Base-by-base conservation (phyloP, 768 basidiomycete genomes). In the Mycena kentingensis region DNA sequence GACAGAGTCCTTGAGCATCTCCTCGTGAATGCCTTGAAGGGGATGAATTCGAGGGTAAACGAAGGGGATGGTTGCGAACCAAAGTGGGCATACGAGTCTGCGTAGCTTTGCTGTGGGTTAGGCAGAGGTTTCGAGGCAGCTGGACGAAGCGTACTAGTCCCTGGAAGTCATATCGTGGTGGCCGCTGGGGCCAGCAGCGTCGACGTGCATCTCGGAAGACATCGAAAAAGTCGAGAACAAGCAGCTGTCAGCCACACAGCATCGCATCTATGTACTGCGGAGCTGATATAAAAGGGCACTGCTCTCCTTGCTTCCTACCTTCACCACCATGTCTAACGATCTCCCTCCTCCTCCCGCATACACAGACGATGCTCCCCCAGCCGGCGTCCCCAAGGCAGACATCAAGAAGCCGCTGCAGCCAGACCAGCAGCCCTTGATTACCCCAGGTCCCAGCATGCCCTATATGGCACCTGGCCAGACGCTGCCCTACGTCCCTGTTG, bases 1-100 rank as follows among this genome's bases (percentile, higher is more conserved):
- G 60, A 99, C 93, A 32, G 77, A 74, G 73, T 99, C 97, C 73
- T 99, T 99, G 70, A 99, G 74, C 97, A 99, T 99, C 76, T 99
- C 97, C 74, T 98, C 95, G 69, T 98, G 95, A 63, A 98, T 97
- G 52, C 94, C 93, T 97, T 62, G 19, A 31, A 11, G 57, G 38
- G 15, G 37, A 18, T 51, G 8, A 63, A 27, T 41, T 45, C 27
- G 26, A 16, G 31, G 45, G 32, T 16, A 18, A 49, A 39, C 24
- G 16, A 18, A 27, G 27, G 34, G 31, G 21, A 57, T 31, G 28
- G 38, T 8, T 46, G 68, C 79, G 53, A 63, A 93, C 93, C 93
- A 55, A 95, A 95, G 73, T 95, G 93, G 29, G 93, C 93, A 68
- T 96, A 96, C 21, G 93, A 96, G 70, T 96, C 93, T 51, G 93